Conservation (phyloP, 345 rosid genomes). For the Euphorbia tirucalli region DNA sequence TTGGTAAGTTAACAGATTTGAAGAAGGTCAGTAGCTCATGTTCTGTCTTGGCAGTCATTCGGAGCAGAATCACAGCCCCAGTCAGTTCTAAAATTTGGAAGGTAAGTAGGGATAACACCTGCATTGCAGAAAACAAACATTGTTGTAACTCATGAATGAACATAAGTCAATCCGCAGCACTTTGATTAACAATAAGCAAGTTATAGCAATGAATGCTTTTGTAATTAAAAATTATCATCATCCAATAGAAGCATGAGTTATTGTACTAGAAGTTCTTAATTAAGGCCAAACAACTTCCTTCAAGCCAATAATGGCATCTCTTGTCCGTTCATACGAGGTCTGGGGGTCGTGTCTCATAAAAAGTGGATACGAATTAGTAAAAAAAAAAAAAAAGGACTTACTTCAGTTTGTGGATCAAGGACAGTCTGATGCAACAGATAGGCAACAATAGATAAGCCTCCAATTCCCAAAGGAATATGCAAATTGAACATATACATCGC, state of each 20-base stretch:
- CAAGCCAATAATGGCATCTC: neutral
- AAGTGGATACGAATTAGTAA: too few species aligned
- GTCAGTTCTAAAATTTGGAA: constrained; percentile 57
- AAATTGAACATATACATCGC: constrained; percentile 69
- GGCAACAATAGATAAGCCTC: constrained; percentile 73
- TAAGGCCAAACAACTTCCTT: constrained; percentile 39
- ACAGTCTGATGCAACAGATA: constrained; percentile 46
- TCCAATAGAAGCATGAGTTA: too few species aligned
- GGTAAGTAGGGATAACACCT: constrained; percentile 59
- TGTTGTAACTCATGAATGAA: constrained; percentile 4
- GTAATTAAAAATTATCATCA: neutral
- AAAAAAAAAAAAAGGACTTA: constrained; percentile 14
- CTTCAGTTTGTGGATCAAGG: constrained; percentile 82
- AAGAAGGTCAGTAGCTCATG: constrained; percentile 39
- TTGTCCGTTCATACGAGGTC: too few species aligned
- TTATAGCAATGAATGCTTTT: neutral
- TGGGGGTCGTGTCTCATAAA: too few species aligned
- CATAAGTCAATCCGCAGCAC: neutral
- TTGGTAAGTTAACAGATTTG: constrained; percentile 21
- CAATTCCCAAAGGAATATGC: constrained; percentile 78
- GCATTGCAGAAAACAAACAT: constrained; percentile 22
- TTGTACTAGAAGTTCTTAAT: neutral
- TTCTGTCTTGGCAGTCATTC: constrained; percentile 44
- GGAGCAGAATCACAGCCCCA: constrained; percentile 53
- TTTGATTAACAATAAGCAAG: neutral